Base-by-base conservation (phyloP, 495 filamentous ascomycete genomes). In the Pyrenopolyporus hunteri region DNA sequence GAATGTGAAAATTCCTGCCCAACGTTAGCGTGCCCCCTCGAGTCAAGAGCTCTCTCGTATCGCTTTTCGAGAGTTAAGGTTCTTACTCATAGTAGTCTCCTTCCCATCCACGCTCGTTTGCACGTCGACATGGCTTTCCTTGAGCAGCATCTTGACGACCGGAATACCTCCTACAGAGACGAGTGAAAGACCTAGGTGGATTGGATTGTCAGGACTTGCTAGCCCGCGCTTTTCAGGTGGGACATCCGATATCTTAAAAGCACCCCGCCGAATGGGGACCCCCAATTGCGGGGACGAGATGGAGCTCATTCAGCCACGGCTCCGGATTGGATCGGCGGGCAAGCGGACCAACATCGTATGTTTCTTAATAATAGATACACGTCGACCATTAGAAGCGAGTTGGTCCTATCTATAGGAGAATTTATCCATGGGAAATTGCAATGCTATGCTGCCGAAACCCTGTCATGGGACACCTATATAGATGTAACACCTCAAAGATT, bases 1-100 rank as follows among this genome's bases (percentile, higher is more conserved):
- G 74, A 91, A 96, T 68, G 95, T 68, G 74, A 93, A 96, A 65
- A 97, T 88, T 33, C 91, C 91, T 95, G 52, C 56, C 46, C 40
- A 58, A 53, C 54, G 57, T 64, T 67, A 71, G 59, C 47, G 52
- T 20, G n/a, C n/a, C n/a, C n/a, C n/a, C 56, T 53, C 49, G 53
- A 60, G 35, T 25, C 44, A 26, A 17, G 39, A 45, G 26, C 35
- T n/a, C 31, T 46, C 22, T 42, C 13, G 36, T 8, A 32, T 36
- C 25, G 51, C 25, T 23, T 29, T 4, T 9, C 13, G 32, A 28
- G 13, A 45, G 19, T 19, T 14, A n/a, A n/a, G n/a, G n/a, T 25
- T 28, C 69, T 56, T 64, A 80, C 78, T 77, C 78, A 80, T 79
- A 0, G 74, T 62, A n/a, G 70, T 68, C 56, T 78, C 75, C 69